Evolutionary conservation across 768 basidiomycete species (phyloP), one percentile per base, ranked within the genome.

Genomic region (Boletus pseudopeckii): DNA sequence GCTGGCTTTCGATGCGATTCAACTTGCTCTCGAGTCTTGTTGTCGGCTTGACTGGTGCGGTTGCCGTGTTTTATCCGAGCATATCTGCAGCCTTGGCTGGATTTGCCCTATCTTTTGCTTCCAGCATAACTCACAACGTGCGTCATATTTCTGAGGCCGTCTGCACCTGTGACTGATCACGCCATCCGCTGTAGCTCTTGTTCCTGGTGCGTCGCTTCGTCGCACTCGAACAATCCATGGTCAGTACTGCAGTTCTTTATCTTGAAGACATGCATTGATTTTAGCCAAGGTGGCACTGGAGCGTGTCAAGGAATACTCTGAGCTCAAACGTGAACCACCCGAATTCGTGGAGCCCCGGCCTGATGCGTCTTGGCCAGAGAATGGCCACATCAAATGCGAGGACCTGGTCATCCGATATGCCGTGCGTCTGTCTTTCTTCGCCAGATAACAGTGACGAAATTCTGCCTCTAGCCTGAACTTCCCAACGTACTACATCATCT

Each of bases 181-280:
- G 18, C 36, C n/a, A 20, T 48, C 22, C 37, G 8, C 15, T 57
- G 46, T 64, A 78, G 78, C 64, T 90, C 30, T 63, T 88, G 48
- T 85, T 87, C 71, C 71, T 86, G 72, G 85, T 92, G 45, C 81
- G 90, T 47, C 80, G 90, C 42, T 92, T 92, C 57, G 92, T 95
- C 28, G 83, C 88, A 18, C 74, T 96, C 18, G 92, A 97, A 65
- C 93, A 97, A 70, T 88, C 88, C 13, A 93, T 97, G 92, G 93
- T 90, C 53, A 50, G 69, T 26, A 15, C n/a, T 37, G 15, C 22
- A 20, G 7, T 30, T 22, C 18, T 34, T 26, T 37, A 18, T 37
- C n/a, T 14, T 1, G 11, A 49, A 38, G 22, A 28, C 18, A 36
- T 41, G 45, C 9, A 18, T 49, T 58, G 24, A 57, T 52, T 37